Evolutionary conservation across 208 protist genomes (phyloP), one percentile per base, ranked within the genome.

Genomic region (Crithidia bombi): DNA sequence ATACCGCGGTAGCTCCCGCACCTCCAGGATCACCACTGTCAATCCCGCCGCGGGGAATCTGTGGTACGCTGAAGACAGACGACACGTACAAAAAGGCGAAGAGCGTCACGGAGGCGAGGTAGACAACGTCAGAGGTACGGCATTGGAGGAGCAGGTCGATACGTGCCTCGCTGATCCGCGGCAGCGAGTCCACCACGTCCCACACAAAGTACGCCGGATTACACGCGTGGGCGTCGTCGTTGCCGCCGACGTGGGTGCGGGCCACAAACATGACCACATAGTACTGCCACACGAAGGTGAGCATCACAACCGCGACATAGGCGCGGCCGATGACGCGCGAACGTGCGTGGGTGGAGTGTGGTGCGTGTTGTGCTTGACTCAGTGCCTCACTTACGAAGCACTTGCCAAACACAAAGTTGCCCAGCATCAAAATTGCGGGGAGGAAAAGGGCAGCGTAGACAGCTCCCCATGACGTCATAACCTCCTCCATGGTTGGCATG

Each of bases 341-440:
- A 2, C 57, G 55, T 0, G 55, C 77, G 35, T 77, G 65, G 21
- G 58, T 9, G 12, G 75, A 62, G 15, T 50, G 62, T 44, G 75
- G 68, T 33, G 59, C 63, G 21, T 85, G 70, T 65, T 85, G 87
- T 7, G 46, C 36, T 1, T 59, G 46, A 3, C 54, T 70, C 38
- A 92, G 52, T 28, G 77, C 69, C 50, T 87, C 83, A 25, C 77
- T 83, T 4, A 92, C 44, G 51, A 88, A 84, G 38, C 83, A 92
- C 19, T 78, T 81, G 21, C 87, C 87, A 72, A 88, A 72, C 19
- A 90, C 73, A 73, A 90, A 92, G 52, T 90, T 90, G 21, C 65
- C 41, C 43, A 79, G 59, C 82, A 92, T 83, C 3, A 86, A 51
- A 25, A 85, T 15, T 11, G 77, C 83, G 21, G 84, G 84, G 11